phyloP scores from a whole-genome alignment of 306 rosid species.

The Lathyrus oleraceus region DNA sequence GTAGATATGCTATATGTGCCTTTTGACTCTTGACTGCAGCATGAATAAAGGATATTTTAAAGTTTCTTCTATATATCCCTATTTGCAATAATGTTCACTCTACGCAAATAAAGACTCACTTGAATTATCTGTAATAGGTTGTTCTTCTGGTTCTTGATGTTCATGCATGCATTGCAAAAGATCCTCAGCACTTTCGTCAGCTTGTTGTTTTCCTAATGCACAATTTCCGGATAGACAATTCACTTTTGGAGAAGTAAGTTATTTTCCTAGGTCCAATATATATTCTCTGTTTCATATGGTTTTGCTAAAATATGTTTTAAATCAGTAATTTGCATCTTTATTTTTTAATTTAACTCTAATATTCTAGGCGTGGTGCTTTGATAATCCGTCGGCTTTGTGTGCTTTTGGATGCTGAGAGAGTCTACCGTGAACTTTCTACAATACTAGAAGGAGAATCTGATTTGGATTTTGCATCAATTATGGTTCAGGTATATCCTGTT shows the following conservation, averaged over 20 bases:
- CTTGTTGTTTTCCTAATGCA: conserved; percentile 84
- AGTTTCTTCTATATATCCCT: conserved; percentile 25
- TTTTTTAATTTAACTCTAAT: neutral
- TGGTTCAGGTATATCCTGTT: conserved; percentile 85
- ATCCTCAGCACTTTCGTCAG: conserved; percentile 75
- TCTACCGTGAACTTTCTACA: conserved; percentile 84
- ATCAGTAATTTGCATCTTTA: conserved; percentile 21
- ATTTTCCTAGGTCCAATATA: conserved; percentile 19
- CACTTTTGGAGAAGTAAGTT: conserved; percentile 90
- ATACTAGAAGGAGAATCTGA: conserved; percentile 83
- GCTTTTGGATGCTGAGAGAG: conserved; percentile 91
- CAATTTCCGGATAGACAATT: conserved; percentile 72
- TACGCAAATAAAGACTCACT: neutral
- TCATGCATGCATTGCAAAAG: conserved; percentile 93
- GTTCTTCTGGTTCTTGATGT: conserved; percentile 96
- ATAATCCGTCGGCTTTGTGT: conserved; percentile 94
- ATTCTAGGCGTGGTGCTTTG: conserved; percentile 89
- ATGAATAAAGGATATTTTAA: neutral
- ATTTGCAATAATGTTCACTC: conserved; percentile 11
- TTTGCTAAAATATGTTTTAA: conserved; percentile 29
- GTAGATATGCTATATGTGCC: conserved; percentile 24
- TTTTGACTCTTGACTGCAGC: conserved; percentile 14
- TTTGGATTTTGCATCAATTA: conserved; percentile 84
- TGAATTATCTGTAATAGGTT: conserved; percentile 52
- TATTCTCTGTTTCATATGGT: conserved; percentile 3